A percentile compares a stretch with the other conserved stretches of the same genome.
phyloP scores from a whole-genome alignment of 2,329 filamentous ascomycete genomes.

The Diaporthe ilicicola region DNA sequence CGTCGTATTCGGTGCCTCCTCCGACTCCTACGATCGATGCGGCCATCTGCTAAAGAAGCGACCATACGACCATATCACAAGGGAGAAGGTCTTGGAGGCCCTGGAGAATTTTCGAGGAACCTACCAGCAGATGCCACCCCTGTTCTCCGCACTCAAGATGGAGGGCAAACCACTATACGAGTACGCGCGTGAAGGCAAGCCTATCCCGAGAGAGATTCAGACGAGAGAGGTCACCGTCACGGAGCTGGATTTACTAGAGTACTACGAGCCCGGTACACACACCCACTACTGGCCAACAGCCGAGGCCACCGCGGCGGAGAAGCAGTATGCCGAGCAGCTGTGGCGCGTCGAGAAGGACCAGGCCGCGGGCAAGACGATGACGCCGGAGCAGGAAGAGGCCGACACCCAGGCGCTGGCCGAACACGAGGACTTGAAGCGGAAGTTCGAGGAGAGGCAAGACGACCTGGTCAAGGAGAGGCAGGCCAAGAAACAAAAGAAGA shows the following conservation, averaged over 20 bases:
- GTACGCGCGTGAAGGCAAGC: conserved; percentile 89
- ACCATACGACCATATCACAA: conserved; percentile 82
- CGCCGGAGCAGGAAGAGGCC: conserved; percentile 62
- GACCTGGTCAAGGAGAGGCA: conserved; percentile 62
- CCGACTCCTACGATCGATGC: conserved; percentile 88
- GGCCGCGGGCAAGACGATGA: conserved; percentile 57
- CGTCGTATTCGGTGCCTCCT: conserved; percentile 89
- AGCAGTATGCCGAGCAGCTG: conserved; percentile 77
- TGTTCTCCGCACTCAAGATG: conserved; percentile 93
- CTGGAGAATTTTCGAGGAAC: conserved; percentile 80
- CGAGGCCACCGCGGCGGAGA: conserved; percentile 79
- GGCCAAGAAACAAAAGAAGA: conserved; percentile 46
- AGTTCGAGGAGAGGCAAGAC: conserved; percentile 66
- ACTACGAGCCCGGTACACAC: conserved; percentile 83
- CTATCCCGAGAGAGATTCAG: conserved; percentile 85
- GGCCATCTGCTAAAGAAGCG: conserved; percentile 83
- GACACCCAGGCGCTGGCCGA: conserved; percentile 64
- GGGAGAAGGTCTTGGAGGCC: conserved; percentile 78
- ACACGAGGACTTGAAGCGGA: conserved; percentile 65
- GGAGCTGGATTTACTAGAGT: conserved; percentile 84
- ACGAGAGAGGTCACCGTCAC: conserved; percentile 80
- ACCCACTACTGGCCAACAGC: conserved; percentile 80
- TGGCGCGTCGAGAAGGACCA: conserved; percentile 69
- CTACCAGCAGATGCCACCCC: conserved; percentile 87
- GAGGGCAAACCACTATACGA: conserved; percentile 95